phyloP scores from a whole-genome alignment of 2,329 filamentous ascomycete species.

The Cercospora zeae-maydis region DNA sequence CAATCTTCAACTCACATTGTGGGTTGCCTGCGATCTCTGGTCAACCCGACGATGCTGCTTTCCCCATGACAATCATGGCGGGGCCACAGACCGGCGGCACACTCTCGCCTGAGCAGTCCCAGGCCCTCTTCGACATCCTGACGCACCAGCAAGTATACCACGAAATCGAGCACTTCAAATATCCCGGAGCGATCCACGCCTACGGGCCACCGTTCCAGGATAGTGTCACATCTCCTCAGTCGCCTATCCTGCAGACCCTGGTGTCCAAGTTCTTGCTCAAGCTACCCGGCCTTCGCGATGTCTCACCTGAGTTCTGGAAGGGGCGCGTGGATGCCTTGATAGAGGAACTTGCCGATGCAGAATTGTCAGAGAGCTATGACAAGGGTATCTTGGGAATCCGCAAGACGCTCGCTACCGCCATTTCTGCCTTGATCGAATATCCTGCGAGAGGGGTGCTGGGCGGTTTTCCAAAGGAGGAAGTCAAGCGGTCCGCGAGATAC shows the following conservation, averaged over 20 bases:
- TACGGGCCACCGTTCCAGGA: constrained; percentile 68
- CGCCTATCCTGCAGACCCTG: constrained; percentile 66
- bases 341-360: constrained; percentile 60
- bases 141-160: constrained; percentile 55
- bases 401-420: constrained; percentile 70
- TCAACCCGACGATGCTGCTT: not conserved
- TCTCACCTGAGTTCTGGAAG: constrained; percentile 64
- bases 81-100: constrained; percentile 9
- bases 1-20: too few species aligned
- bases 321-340: constrained; percentile 59
- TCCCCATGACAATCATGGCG: constrained; percentile 16
- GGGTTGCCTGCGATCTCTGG: too few species aligned
- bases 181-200: constrained; percentile 58
- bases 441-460: constrained; percentile 63
- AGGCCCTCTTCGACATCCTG: constrained; percentile 54
- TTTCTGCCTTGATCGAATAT: constrained; percentile 66
- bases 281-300: constrained; percentile 62
- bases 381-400: constrained; percentile 70
- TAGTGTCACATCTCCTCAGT: constrained; percentile 48
- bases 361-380: constrained; percentile 77
- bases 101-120: constrained; percentile 46
- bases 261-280: constrained; percentile 62
- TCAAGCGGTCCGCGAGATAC: constrained; percentile 45
- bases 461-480: constrained; percentile 50
- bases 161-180: constrained; percentile 70